Evolutionary conservation across 2,329 filamentous ascomycete genomes (phyloP), one percentile per base, ranked within the genome.

Genomic region (Pseudopyricularia cyperi): DNA sequence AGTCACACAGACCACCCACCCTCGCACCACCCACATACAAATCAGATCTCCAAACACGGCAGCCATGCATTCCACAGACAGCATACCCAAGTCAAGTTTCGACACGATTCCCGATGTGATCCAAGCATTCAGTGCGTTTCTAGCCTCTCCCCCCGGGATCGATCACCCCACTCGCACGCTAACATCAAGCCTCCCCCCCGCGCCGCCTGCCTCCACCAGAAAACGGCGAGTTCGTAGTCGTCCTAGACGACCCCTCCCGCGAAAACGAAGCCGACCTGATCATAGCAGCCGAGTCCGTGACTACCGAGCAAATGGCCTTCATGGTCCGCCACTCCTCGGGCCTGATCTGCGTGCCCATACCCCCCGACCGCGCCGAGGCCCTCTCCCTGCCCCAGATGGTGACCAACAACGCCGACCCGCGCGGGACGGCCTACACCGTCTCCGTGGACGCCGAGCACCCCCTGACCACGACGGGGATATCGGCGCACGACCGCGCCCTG

Each of bases 241-340:
- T 96, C 35, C 87, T 98, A 63, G 93, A 98, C 73, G 87, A 88
- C 59, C 82, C 89, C 57, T 80, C 83, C 56, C 90, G 93, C 68
- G 93, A 98, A 69, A 98, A 98, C 68, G 93, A 98, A 77, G 93
- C 90, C 68, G 93, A 98, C 71, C 80, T 98, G 48, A 96, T 97
- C 68, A 94, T 97, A 64, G 88, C 93, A 58, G 91, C 89, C 56
- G 74, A 89, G 59, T 78, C 85, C 62, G 72, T 96, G 57, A 95
- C 91, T 8, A 77, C 89, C 24, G 79, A 87, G 58, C 91, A 97
- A 71, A 94, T 95, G 83, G 88, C 89, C 61, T 98, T 96, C 74
- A 84, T 98, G 78, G 80, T 98, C 67, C 88, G 89, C 62, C 82
- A 95, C 74, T 86, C 87, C 37, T 89, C 88, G 3, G 93, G 93